Conservation (phyloP, 805 yeast genomes). For the Cyberlindnera japonica region DNA sequence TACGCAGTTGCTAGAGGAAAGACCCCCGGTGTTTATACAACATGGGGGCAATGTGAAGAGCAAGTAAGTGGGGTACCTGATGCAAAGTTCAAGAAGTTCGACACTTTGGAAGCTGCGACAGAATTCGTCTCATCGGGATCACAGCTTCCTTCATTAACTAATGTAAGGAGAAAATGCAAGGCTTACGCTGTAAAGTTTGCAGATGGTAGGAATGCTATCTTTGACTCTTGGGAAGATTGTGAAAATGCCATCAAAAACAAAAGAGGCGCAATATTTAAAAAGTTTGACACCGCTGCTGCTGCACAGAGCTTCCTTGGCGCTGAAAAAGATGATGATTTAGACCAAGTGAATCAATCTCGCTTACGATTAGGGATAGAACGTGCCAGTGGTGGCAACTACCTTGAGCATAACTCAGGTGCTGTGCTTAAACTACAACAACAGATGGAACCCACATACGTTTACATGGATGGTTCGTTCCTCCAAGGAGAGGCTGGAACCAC, state of each 20-base stretch:
- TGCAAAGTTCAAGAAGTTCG: conserved; percentile 39
- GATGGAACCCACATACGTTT: too few species aligned
- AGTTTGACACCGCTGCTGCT: conserved; percentile 29
- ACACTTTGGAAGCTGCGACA: conserved; percentile 22
- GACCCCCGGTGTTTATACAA: conserved; percentile 48
- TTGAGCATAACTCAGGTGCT: too few species aligned
- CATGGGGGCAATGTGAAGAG: conserved; percentile 55
- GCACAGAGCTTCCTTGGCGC: conserved; percentile 18
- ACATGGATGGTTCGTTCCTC: conserved; percentile 69
- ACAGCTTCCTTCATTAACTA: background rate
- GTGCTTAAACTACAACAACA: too few species aligned
- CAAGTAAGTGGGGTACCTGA: conserved; percentile 46
- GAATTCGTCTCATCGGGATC: background rate
- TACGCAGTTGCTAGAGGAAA: conserved; percentile 57
- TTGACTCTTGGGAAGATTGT: conserved; percentile 33
- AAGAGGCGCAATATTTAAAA: conserved; percentile 41
- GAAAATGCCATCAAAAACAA: conserved; percentile 27
- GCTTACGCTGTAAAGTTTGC: conserved; percentile 33
- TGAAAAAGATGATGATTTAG: too few species aligned
- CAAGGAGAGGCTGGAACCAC: conserved; percentile 72
- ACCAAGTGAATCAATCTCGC: too few species aligned
- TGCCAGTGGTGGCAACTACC: too few species aligned
- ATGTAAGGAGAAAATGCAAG: background rate
- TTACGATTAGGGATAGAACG: too few species aligned
- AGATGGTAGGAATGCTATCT: conserved; percentile 27